phyloP scores from a whole-genome alignment of 306 rosid species.

The Cercis canadensis region DNA sequence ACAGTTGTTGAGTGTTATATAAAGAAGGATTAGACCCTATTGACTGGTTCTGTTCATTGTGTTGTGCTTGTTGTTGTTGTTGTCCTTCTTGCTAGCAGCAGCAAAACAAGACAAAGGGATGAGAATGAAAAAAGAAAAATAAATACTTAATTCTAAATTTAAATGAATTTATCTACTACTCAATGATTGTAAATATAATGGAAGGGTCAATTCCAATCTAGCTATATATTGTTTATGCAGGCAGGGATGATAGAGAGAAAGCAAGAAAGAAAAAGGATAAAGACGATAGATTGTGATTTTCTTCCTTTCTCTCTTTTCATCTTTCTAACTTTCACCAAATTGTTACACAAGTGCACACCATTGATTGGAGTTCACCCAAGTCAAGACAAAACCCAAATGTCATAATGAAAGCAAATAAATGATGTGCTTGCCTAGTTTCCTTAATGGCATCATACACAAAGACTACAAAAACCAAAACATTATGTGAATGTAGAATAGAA shows the following conservation, averaged over 20 bases:
- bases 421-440: conserved; percentile 34
- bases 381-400: conserved; percentile 39
- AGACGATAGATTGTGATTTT: conserved; percentile 21
- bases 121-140: not conserved
- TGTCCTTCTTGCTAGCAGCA: conserved; percentile 15
- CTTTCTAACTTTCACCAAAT: conserved; percentile 25
- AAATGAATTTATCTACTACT: not conserved
- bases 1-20: conserved; percentile 33
- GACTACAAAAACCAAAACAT: not conserved
- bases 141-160: not conserved
- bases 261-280: conserved; percentile 19
- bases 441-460: conserved; percentile 29
- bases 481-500: conserved; percentile 20
- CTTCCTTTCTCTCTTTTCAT: conserved; percentile 2
- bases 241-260: too few species aligned
- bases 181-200: conserved; percentile 30
- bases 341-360: conserved; percentile 18
- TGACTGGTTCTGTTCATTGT: conserved; percentile 10
- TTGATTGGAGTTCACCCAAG: conserved; percentile 34
- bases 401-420: conserved; percentile 34
- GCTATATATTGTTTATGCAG: not conserved
- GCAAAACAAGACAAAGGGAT: conserved; percentile 17
- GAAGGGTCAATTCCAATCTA: conserved; percentile 27
- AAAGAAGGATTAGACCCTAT: conserved; percentile 23
- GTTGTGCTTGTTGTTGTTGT: not conserved